Base-by-base conservation (phyloP, 2,329 filamentous ascomycete species). In the Stromatinia cepivora region DNA sequence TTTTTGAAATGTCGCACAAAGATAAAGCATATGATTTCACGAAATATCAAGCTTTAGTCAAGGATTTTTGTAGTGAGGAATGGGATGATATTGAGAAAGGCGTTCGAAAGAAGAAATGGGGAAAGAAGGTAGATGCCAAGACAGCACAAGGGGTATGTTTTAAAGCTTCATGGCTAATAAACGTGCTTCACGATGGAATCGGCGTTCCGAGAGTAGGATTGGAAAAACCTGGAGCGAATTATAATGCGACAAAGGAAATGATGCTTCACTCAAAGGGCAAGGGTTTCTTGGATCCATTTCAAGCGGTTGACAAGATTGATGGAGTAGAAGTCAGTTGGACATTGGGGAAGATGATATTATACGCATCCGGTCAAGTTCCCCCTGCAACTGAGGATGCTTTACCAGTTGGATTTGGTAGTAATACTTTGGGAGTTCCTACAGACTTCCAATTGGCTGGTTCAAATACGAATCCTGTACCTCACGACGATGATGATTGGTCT, bases 81-180 rank as follows among this genome's bases (percentile, higher is more conserved):
- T 99, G 96, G 96, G 82, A 85, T 2, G 82, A 86, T 13, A 96
- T 99, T 64, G 84, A 90, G 73, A 81, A 85, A 15, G 89, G 87
- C 31, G 81, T 97, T 6, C 81, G 85, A 13, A 77, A 79, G n/a
- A 79, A 92, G 71, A 88, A 91, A 77, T 94, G 88, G 83, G 91
- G 91, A 20, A 88, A 92, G 72, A 93, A 94, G 73, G 86, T 93
- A 1, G 86, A 91, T 73, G 83, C 84, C 70, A 87, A 90, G 75
- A 91, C 90, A 63, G 94, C 94, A 7, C 87, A 90, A 73, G 90
- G 97, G 77, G 92, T 97, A 1, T 99, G 95, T 79, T 99, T 99
- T 85, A 99, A 99, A 79, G 94, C 95, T 0, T 95, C 93, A 7
- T 99, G 96, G 95, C 84, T 99, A 57, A 97, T 99, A 78, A 99